Percentiles rank a stretch among this genome's conserved stretches.
Evolutionary conservation across 306 rosid genomes (phyloP).

Genomic region (Fragaria iinumae): DNA sequence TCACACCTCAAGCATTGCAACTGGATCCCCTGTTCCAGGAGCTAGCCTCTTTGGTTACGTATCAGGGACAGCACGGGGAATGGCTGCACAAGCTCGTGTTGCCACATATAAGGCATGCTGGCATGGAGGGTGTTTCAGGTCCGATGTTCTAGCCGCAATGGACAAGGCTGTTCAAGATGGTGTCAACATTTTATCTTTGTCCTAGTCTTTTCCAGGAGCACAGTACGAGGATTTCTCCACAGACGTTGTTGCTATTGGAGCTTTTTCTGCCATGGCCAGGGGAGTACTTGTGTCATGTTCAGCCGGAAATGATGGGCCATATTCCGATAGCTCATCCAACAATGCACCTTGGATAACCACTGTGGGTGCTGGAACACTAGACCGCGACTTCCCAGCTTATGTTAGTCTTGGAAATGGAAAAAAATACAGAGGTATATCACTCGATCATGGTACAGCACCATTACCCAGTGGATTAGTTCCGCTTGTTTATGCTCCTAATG

Average conservation of each 20-base stretch:
- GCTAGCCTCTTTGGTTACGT: constrained; percentile 69
- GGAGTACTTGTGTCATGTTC: constrained; percentile 64
- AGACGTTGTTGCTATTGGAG: constrained; percentile 50
- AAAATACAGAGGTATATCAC: constrained; percentile 48
- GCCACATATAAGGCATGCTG: constrained; percentile 75
- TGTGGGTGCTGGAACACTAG: constrained; percentile 75
- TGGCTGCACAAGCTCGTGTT: constrained; percentile 63
- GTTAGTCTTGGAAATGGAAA: constrained; percentile 57
- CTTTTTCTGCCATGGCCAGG: constrained; percentile 56
- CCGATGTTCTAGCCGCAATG: constrained; percentile 63
- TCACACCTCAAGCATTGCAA: constrained; percentile 70
- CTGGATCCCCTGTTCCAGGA: constrained; percentile 55
- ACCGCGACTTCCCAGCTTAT: constrained; percentile 69
- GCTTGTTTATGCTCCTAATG: constrained; percentile 49
- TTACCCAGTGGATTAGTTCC: constrained; percentile 39
- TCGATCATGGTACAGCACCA: constrained; percentile 40
- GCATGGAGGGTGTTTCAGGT: constrained; percentile 43
- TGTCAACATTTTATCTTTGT: constrained; percentile 59
- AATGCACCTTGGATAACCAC: constrained; percentile 68
- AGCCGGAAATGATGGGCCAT: constrained; percentile 73
- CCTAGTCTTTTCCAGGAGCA: constrained; percentile 61
- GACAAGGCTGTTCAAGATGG: constrained; percentile 73
- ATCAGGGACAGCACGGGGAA: constrained; percentile 66
- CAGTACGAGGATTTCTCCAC: constrained; percentile 18
- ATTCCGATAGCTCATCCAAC: constrained; percentile 25